phyloP scores from a whole-genome alignment of 768 basidiomycete species.

The Pleurotus cornucopiae region DNA sequence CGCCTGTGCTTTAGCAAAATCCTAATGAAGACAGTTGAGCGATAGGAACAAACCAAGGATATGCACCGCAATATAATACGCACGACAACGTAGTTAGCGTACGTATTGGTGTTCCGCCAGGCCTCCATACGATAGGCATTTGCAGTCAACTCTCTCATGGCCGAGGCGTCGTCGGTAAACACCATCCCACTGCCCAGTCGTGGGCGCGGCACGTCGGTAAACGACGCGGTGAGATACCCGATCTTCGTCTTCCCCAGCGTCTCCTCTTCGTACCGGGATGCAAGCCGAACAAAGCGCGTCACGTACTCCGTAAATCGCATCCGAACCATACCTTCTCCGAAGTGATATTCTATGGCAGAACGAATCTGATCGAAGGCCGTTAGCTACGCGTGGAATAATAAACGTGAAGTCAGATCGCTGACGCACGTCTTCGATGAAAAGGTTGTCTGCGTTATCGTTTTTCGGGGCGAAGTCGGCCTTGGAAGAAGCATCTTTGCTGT shows the following conservation, averaged over 20 bases:
- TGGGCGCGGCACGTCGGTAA: conserved; percentile 37
- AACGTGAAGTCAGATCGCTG: no score
- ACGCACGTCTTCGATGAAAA: conserved; percentile 94
- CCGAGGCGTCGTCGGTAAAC: conserved; percentile 67
- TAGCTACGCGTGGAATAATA: no score
- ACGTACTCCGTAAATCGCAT: conserved; percentile 90
- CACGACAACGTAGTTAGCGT: conserved; percentile 70
- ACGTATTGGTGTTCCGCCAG: conserved; percentile 83
- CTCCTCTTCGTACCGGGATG: conserved; percentile 88
- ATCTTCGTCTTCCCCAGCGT: conserved; percentile 73
- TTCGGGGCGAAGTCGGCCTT: conserved; percentile 55
- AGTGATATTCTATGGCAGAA: conserved; percentile 85
- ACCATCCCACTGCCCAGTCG: conserved; percentile 79
- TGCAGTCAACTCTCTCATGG: conserved; percentile 63
- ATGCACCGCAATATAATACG: not conserved
- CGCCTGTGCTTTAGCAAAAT: conserved; percentile 54
- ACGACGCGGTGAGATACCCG: conserved; percentile 61
- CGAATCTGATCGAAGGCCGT: conserved; percentile 51
- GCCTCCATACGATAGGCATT: conserved; percentile 89
- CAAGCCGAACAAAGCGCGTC: conserved; percentile 79
- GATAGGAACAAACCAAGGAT: no score
- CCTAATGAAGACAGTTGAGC: conserved; percentile 37
- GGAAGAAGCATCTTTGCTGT: conserved; percentile 45
- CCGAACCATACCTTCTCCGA: conserved; percentile 85
- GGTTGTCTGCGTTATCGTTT: conserved; percentile 65